A percentile compares a stretch with the other conserved stretches of the same genome.
These are phyloP conservation scores for Kodamaea kaohsiungensis DNA, from an alignment of 805 yeast species.

Conservation along the genomic window DNA sequence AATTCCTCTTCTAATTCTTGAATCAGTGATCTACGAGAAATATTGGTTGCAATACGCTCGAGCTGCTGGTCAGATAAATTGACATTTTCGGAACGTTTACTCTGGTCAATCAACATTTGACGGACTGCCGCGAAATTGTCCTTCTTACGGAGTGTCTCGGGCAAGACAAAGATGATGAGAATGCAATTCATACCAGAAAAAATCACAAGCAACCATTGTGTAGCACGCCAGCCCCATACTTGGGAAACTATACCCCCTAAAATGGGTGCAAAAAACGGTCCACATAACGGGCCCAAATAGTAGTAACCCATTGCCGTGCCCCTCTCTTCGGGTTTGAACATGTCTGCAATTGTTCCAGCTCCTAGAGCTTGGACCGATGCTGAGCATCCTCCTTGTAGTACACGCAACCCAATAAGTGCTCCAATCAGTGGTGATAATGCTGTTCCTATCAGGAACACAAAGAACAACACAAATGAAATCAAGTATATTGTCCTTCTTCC, in stretches of 20 bases:
- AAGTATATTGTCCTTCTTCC: slow-evolving; percentile 79
- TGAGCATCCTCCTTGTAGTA: slow-evolving; percentile 75
- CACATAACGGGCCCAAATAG: slow-evolving; percentile 79
- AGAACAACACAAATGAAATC: slow-evolving; percentile 60
- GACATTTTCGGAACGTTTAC: slow-evolving; percentile 4
- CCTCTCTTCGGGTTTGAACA: slow-evolving; percentile 64
- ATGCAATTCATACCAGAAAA: slow-evolving; percentile 56
- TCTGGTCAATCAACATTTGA: slow-evolving; percentile 34
- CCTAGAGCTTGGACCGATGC: slow-evolving; percentile 89
- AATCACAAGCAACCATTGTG: slow-evolving; percentile 81
- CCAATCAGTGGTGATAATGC: slow-evolving; percentile 63
- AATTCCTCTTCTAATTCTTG: slow-evolving; percentile 27
- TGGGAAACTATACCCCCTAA: slow-evolving; percentile 71
- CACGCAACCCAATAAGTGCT: slow-evolving; percentile 66
- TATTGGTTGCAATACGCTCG: slow-evolving; percentile 33
- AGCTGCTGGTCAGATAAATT: slow-evolving; percentile 21
- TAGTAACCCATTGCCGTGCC: slow-evolving; percentile 80
- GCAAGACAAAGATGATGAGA: slow-evolving; percentile 57
- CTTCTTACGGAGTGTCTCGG: slow-evolving; percentile 74
- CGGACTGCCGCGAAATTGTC: slow-evolving; percentile 59
- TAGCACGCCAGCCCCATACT: slow-evolving; percentile 84
- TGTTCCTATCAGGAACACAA: slow-evolving; percentile 71
- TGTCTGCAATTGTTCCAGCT: slow-evolving; percentile 83
- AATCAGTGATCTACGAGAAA: slow-evolving; percentile 14
- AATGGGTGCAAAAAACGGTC: slow-evolving; percentile 79